Conservation (phyloP, 1,284 basidiomycete genomes). For the Cryptococcus neoformans region DNA sequence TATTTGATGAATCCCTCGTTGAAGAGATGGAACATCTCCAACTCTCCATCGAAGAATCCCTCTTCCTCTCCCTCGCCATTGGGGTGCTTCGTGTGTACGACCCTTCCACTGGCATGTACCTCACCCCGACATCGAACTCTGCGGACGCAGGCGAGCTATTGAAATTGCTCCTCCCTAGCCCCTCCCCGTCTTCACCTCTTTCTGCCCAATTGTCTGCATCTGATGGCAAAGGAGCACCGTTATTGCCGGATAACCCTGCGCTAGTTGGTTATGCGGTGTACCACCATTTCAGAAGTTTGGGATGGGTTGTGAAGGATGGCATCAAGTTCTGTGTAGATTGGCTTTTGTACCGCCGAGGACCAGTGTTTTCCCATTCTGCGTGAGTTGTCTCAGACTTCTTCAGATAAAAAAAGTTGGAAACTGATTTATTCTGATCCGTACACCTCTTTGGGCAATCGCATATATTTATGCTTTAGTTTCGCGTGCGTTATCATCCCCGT, state of each 20-base stretch:
- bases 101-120: constrained; percentile 44
- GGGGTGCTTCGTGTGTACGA: constrained; percentile 77
- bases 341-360: constrained; percentile 90
- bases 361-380: constrained; percentile 95
- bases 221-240: neutral
- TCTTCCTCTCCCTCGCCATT: constrained; percentile 81
- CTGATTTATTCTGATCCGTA: neutral
- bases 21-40: constrained; percentile 88
- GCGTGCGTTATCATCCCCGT: constrained; percentile 83
- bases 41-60: constrained; percentile 85
- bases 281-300: constrained; percentile 93
- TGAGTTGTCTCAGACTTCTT: constrained; percentile 50
- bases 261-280: constrained; percentile 86
- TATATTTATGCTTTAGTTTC: constrained; percentile 58
- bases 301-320: constrained; percentile 96
- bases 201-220: constrained; percentile 5
- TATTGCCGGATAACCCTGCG: constrained; percentile 78
- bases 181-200: constrained; percentile 9
- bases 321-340: constrained; percentile 98
- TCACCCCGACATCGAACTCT: constrained; percentile 41
- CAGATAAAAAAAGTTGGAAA: neutral
- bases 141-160: constrained; percentile 36
- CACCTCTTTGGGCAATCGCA: neutral
- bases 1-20: constrained; percentile 54
- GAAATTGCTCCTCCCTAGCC: constrained; percentile 35